Evolutionary conservation across 2,329 filamentous ascomycete genomes (phyloP).

Genomic region (Aspergillus chevalieri): DNA sequence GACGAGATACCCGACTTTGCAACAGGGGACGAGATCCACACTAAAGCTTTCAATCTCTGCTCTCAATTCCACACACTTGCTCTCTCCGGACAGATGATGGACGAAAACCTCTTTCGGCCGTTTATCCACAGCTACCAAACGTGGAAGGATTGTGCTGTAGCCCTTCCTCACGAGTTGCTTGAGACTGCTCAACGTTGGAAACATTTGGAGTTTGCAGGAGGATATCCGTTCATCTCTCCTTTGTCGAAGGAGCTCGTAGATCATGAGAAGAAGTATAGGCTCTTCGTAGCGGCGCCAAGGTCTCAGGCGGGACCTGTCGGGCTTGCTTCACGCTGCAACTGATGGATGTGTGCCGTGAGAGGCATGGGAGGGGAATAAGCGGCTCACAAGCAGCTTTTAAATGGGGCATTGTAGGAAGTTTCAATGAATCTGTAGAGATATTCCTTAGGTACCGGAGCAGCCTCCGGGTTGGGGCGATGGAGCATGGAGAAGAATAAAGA

Average conservation of each 20-base stretch:
- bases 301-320: slow-evolving; percentile 21
- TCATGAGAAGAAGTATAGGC: slow-evolving; percentile 25
- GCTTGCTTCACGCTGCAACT: slow-evolving; percentile 25
- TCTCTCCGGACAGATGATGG: not conserved
- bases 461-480: too few species aligned
- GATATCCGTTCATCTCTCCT: slow-evolving; percentile 27
- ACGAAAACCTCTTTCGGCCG: slow-evolving; percentile 32
- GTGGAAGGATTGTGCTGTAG: slow-evolving; percentile 37
- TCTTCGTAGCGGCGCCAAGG: slow-evolving; percentile 29
- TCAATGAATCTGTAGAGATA: not conserved
- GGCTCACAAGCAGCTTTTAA: not conserved
- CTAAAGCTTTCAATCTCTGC: not conserved
- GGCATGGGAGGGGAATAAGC: slow-evolving; percentile 23
- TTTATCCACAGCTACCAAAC: slow-evolving; percentile 38
- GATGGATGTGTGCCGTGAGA: slow-evolving; percentile 34
- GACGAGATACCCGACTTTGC: slow-evolving; percentile 38
- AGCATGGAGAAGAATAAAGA: too few species aligned
- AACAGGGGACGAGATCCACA: slow-evolving; percentile 19
- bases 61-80: not conserved
- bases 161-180: slow-evolving; percentile 37
- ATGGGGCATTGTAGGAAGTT: not conserved
- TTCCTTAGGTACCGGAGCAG: too few species aligned
- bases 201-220: slow-evolving; percentile 31
- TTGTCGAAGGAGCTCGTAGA: slow-evolving; percentile 17
- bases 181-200: slow-evolving; percentile 32